Evolutionary conservation across 2,329 filamentous ascomycete genomes (phyloP), one percentile per base, ranked within the genome.

Genomic region (Conoideocrella luteorostrata): DNA sequence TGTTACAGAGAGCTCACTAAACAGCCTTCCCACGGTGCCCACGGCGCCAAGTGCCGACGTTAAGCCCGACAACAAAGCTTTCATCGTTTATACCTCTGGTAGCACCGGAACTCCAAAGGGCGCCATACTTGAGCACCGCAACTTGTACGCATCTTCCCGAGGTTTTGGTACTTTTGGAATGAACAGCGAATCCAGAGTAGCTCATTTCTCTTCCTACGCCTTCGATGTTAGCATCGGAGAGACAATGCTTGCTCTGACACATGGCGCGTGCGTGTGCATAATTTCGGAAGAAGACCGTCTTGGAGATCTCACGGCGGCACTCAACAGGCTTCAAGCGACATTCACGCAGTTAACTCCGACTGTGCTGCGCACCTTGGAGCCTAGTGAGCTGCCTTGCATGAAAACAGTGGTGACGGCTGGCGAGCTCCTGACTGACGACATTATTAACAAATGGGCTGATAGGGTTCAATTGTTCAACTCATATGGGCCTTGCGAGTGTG

Each of bases 41-140:
- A n/a, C n/a, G n/a, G n/a, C n/a, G n/a, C n/a, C n/a, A 18, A 39
- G 3, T 28, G 36, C 18, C 7, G 6, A 3, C 15, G 2, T 46
- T 28, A 20, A 33, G 11, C 37, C 49, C 7, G 22, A 22, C 0
- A 36, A 52, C 10, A 38, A 45, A 9, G 47, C 52, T 1, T 57
- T 54, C 32, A 21, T 51, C 2, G 20, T 57, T 2, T 57, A 56
- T 29, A 52, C 47, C 3, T 51, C 50, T 6, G 54, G 54, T 2
- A 47, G 39, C 7, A 53, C 55, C 5, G 47, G 50, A 4, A 54
- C 46, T 4, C 55, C 56, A 12, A 54, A 56, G 21, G 52, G 48
- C 10, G 47, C 54, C 11, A 44, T 56, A 4, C 39, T 54, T 28
- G 43, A 50, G 9, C 55, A 57, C 29, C 20, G 21, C 15, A 39